Percentiles rank a stretch among this genome's conserved stretches.
Conservation (phyloP, 495 filamentous ascomycete genomes). For the Penicillium soppii region DNA sequence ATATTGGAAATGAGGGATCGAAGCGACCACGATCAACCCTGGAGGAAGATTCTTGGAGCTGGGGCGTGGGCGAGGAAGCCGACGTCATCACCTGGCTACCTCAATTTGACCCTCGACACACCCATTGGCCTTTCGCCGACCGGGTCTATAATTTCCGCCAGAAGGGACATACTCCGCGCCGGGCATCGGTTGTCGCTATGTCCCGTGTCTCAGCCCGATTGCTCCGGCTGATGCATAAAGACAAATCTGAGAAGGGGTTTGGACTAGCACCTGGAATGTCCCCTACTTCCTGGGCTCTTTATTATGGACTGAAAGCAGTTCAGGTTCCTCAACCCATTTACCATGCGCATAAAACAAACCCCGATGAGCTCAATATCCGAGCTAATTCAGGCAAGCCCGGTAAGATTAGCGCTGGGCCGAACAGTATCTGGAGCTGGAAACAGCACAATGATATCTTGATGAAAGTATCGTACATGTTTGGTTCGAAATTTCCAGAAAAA, state of each 20-base stretch:
- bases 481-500: constrained; percentile 49
- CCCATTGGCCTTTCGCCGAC: constrained; percentile 57
- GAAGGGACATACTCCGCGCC: constrained; percentile 52
- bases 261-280: constrained; percentile 68
- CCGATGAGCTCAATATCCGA: constrained; percentile 53
- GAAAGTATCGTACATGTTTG: constrained; percentile 32
- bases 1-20: constrained; percentile 45
- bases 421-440: constrained; percentile 23
- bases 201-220: constrained; percentile 58
- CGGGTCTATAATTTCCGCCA: constrained; percentile 51
- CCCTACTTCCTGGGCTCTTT: constrained; percentile 59
- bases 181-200: constrained; percentile 64
- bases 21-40: constrained; percentile 48
- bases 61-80: constrained; percentile 74
- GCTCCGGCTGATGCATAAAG: constrained; percentile 63
- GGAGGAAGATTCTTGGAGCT: constrained; percentile 57
- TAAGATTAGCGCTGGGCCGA: constrained; percentile 7
- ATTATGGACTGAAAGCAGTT: constrained; percentile 63
- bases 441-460: constrained; percentile 17
- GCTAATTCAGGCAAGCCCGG: constrained; percentile 56
- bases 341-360: constrained; percentile 58
- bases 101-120: constrained; percentile 62
- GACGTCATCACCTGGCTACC: constrained; percentile 69
- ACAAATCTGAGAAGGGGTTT: constrained; percentile 41
- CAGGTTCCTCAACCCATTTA: constrained; percentile 58